These are phyloP conservation scores for Melocanna baccifera DNA, from an alignment of 176 grass and related monocot species.

Conservation along the genomic window DNA sequence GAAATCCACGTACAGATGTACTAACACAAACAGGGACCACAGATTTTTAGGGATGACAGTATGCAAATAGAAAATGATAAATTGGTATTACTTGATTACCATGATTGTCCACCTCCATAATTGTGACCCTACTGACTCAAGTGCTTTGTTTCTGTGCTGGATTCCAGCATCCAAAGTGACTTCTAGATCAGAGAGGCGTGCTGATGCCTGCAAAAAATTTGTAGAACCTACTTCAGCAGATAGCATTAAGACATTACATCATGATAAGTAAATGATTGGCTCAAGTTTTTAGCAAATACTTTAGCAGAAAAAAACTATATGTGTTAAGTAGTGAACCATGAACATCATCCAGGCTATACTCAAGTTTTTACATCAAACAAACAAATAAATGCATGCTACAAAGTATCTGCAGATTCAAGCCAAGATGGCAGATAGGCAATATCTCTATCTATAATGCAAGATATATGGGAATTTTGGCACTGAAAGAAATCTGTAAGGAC, in stretches of 20 bases:
- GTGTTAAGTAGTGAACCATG: background rate
- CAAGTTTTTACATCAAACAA: background rate
- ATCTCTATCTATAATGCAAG: background rate
- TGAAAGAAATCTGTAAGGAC: slow-evolving; percentile 4
- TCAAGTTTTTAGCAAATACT: background rate
- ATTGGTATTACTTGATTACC: slow-evolving; percentile 60
- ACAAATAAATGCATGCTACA: background rate
- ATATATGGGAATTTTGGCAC: background rate
- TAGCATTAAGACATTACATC: background rate
- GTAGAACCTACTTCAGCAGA: background rate
- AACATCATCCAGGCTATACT: slow-evolving; percentile 5
- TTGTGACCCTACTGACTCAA: slow-evolving; percentile 83
- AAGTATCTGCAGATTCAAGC: background rate
- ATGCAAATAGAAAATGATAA: slow-evolving; percentile 8
- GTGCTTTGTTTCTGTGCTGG: slow-evolving; percentile 93
- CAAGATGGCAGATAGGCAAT: background rate
- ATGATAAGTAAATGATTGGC: background rate
- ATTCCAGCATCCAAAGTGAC: slow-evolving; percentile 92
- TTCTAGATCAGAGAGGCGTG: slow-evolving; percentile 85
- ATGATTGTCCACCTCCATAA: slow-evolving; percentile 94
- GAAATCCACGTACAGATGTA: background rate
- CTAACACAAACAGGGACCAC: background rate
- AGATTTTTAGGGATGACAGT: background rate
- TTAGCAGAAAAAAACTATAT: background rate
- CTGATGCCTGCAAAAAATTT: slow-evolving; percentile 62